Evolutionary conservation across 768 basidiomycete genomes (phyloP).

Genomic region (Tricholomella constricta): DNA sequence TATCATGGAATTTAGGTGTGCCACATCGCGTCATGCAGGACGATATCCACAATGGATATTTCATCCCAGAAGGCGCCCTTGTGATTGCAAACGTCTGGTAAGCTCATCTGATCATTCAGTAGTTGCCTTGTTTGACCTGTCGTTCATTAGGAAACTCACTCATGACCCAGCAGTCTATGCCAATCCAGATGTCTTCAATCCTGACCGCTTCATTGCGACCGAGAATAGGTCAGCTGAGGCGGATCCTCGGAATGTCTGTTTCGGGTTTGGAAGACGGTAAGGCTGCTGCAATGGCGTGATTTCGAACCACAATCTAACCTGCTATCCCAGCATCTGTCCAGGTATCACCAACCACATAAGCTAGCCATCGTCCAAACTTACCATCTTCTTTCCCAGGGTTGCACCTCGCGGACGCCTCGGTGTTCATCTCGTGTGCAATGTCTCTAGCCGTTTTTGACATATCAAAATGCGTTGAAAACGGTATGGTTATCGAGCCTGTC

Average conservation of each 20-base stretch:
- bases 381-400: conserved; percentile 34
- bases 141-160: conserved; percentile 43
- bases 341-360: conserved; percentile 29
- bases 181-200: conserved; percentile 57
- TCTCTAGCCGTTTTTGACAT: conserved; percentile 55
- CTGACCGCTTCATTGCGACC: conserved; percentile 58
- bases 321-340: conserved; percentile 45
- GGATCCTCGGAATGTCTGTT: conserved; percentile 63
- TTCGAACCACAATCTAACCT: conserved; percentile 6
- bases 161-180: conserved; percentile 57
- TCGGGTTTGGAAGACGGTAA: conserved; percentile 71
- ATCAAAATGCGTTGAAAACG: conserved; percentile 46
- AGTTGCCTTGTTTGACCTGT: conserved; percentile 19
- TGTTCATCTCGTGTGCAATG: conserved; percentile 55
- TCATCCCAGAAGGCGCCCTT: conserved; percentile 59
- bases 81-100: conserved; percentile 56
- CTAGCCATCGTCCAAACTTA: conserved; percentile 1
- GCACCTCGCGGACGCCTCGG: conserved; percentile 55
- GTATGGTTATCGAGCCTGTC: conserved; percentile 49
- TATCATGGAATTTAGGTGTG: conserved; percentile 34
- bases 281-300: conserved; percentile 15
- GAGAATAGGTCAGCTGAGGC: conserved; percentile 44
- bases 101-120: conserved; percentile 1
- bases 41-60: conserved; percentile 62
- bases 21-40: conserved; percentile 61